Evolutionary conservation across 2,329 filamentous ascomycete species (phyloP).

Genomic region (Scorias spongiosa): DNA sequence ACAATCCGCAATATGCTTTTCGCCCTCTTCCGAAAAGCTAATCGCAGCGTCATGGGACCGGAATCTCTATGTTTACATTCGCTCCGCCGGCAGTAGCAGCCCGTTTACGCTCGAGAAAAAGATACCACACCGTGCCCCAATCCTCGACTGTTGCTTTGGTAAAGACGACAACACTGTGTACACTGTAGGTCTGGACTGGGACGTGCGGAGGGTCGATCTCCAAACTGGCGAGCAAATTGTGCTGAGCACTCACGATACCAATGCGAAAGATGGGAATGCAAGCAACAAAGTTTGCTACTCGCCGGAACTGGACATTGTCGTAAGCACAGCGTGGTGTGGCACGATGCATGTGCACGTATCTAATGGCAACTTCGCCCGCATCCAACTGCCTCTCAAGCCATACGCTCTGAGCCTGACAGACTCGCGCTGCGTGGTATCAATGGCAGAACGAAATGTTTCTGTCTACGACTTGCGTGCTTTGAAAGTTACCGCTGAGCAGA

Average conservation of each 20-base stretch:
- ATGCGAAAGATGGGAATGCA: slow-evolving; percentile 21
- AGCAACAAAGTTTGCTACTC: slow-evolving; percentile 80
- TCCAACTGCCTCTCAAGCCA: slow-evolving; percentile 69
- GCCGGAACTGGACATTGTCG: slow-evolving; percentile 56
- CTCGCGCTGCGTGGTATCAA: slow-evolving; percentile 84
- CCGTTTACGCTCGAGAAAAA: slow-evolving; percentile 21
- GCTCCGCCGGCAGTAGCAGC: slow-evolving; percentile 28
- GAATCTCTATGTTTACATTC: slow-evolving; percentile 65
- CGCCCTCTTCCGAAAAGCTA: slow-evolving; percentile 60
- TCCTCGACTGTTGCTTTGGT: slow-evolving; percentile 62
- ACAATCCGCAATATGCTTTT: slow-evolving; percentile 76
- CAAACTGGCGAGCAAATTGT: slow-evolving; percentile 55
- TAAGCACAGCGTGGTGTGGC: slow-evolving; percentile 87
- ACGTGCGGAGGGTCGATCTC: slow-evolving; percentile 62
- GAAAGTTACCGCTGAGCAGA: slow-evolving; percentile 37
- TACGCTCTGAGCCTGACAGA: slow-evolving; percentile 68
- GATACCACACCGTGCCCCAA: slow-evolving; percentile 42
- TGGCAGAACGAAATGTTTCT: slow-evolving; percentile 84
- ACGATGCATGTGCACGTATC: slow-evolving; percentile 64
- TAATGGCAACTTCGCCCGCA: slow-evolving; percentile 13
- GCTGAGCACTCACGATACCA: slow-evolving; percentile 54
- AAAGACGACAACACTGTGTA: slow-evolving; percentile 67
- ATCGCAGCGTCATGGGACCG: slow-evolving; percentile 94
- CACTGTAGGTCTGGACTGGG: slow-evolving; percentile 72
- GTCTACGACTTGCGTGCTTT: slow-evolving; percentile 79